Conservation (phyloP, 2,329 filamentous ascomycete genomes). For the Sporothrix mexicana region DNA sequence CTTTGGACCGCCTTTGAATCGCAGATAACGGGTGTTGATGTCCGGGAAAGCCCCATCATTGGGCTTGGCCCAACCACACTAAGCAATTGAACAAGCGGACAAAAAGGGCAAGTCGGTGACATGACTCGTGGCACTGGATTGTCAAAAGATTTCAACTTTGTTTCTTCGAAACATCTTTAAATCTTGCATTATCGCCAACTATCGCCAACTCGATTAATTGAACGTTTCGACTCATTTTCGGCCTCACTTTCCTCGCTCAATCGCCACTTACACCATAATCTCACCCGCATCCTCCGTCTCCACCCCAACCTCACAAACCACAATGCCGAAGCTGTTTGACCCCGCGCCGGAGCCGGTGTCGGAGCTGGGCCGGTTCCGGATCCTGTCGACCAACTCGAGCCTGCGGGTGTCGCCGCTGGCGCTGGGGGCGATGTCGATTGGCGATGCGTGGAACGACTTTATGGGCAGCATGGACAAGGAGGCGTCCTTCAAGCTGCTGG, state of each 20-base stretch:
- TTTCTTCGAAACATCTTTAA: not conserved
- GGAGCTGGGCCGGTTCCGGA: conserved; percentile 58
- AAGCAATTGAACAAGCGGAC: not conserved
- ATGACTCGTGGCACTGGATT: not conserved
- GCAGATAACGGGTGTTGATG: conserved; percentile 16
- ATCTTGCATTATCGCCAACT: not conserved
- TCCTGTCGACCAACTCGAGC: conserved; percentile 57
- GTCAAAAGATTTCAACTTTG: not conserved
- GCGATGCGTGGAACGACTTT: conserved; percentile 38
- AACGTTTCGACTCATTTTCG: not conserved
- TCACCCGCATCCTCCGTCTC: not conserved
- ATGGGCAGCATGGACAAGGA: conserved; percentile 41
- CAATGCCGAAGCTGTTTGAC: conserved; percentile 30
- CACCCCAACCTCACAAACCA: not conserved
- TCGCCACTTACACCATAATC: not conserved
- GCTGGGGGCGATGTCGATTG: conserved; percentile 58
- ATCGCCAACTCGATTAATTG: no score
- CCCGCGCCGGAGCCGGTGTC: conserved; percentile 43
- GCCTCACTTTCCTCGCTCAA: not conserved
- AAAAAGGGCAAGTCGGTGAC: not conserved
- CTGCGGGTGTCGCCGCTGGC: conserved; percentile 60
- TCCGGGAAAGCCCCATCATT: conserved; percentile 3
- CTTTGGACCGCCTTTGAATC: not conserved
- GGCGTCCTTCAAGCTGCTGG: conserved; percentile 40
- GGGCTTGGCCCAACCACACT: conserved; percentile 3